A percentile compares a stretch with the other conserved stretches of the same genome.
These are phyloP conservation scores for Teratosphaeria epicoccoides DNA, from an alignment of 2,329 filamentous ascomycete species.

Conservation along the genomic window DNA sequence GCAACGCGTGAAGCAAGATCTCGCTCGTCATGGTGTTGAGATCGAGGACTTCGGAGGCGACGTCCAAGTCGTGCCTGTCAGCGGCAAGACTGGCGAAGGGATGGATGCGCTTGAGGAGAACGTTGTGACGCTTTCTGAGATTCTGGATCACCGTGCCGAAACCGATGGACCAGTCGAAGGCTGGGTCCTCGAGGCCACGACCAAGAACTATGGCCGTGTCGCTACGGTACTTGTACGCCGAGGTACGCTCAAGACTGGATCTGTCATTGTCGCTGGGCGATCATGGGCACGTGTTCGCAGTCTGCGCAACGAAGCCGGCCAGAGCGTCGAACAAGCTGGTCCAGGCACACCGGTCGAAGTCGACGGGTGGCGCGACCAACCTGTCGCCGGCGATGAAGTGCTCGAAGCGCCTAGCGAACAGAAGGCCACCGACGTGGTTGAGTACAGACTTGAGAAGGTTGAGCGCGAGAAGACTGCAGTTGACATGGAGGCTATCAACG, in stretches of 20 bases:
- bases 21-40: constrained; percentile 71
- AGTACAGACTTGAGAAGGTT: constrained; percentile 61
- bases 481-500: constrained; percentile 69
- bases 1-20: constrained; percentile 78
- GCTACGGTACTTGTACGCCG: constrained; percentile 83
- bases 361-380: constrained; percentile 86
- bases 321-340: constrained; percentile 58
- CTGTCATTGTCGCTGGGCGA: constrained; percentile 75
- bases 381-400: constrained; percentile 75
- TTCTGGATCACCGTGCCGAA: constrained; percentile 82
- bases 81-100: constrained; percentile 84
- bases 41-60: constrained; percentile 94
- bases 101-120: constrained; percentile 91
- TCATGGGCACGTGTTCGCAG: constrained; percentile 81
- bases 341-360: constrained; percentile 88
- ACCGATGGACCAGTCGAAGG: constrained; percentile 69
- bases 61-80: constrained; percentile 81
- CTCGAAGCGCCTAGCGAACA: constrained; percentile 72
- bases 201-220: constrained; percentile 67
- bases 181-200: constrained; percentile 81
- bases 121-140: constrained; percentile 72
- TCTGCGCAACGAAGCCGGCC: constrained; percentile 75
- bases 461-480: constrained; percentile 55
- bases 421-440: constrained; percentile 65
- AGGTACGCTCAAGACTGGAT: constrained; percentile 71